Base-by-base conservation (phyloP, 306 rosid genomes). In the Leucaena leucocephala region DNA sequence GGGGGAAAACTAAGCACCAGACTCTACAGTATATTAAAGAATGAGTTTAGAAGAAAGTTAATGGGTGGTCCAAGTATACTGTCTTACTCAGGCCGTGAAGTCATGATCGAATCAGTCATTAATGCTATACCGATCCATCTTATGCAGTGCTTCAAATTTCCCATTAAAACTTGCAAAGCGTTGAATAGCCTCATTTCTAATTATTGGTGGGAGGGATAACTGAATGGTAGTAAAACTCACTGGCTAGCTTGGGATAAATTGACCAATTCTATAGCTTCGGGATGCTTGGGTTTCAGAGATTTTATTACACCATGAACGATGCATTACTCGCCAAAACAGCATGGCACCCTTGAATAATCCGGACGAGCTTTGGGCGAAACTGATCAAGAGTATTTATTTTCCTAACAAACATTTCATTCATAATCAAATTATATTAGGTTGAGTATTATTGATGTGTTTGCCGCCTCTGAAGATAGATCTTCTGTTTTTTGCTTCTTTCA, bases 31-130 rank as follows among this genome's bases (percentile, higher is more conserved):
- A 10, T 46, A 46, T 46, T 3, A 12, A 3, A 2, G 52, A 46
- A 46, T 0, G 1, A 5, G 16, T 46, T 10, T 0, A 3, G 2
- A 0, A 0, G 0, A 46, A 46, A 46, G 11, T 12, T 0, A 3
- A 2, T 2, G 16, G 15, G 15, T 46, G 52, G 52, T 6, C 15
- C 11, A 11, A 46, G 3, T 10, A 0, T 2, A 10, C 52, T 11
- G 16, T 46, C 4, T 46, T 12, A 12, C 11, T 16, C 52, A 2
- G 16, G 52, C 2, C 3, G 52, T 0, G 52, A 46, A 10, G 52
- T 46, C 2, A 46, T 46, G 52, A 46, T 46, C 5, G 11, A 46
- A 46, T 11, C 52, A 2, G 16, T 46, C 2, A 13, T 46, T 4
- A 46, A 46, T 46, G 52, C 52, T 4, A 46, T 46, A 1, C 52